Evolutionary conservation across 352 stramenopile species (phyloP).

Genomic region (Globisporangium iwayamae): DNA sequence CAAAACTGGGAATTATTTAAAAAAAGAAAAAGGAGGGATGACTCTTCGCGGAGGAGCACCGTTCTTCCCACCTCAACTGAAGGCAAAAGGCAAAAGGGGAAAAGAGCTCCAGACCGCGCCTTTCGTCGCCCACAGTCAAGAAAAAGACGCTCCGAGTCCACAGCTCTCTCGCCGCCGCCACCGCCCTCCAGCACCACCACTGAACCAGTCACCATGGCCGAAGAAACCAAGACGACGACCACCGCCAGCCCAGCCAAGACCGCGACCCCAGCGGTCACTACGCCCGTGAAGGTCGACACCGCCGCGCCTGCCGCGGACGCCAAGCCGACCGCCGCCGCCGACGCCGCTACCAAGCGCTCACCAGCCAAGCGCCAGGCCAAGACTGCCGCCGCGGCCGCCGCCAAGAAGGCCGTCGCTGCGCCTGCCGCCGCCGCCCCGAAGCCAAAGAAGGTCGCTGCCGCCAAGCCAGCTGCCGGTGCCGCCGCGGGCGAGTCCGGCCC

Average conservation of each 20-base stretch:
- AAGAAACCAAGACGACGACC: constrained; percentile 18
- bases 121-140: constrained; percentile 18
- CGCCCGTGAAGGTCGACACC: constrained; percentile 20
- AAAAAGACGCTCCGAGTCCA: constrained; percentile 21
- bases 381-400: constrained; percentile 32
- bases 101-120: not conserved
- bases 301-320: constrained; percentile 13
- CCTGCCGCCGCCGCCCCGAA: constrained; percentile 20
- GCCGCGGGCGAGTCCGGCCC: constrained; percentile 35
- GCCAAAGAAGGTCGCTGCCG: constrained; percentile 27
- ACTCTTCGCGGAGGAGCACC: not conserved
- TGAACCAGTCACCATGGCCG: constrained; percentile 12
- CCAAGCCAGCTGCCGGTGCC: constrained; percentile 22
- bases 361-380: constrained; percentile 58
- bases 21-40: constrained; percentile 10
- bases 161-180: constrained; percentile 2
- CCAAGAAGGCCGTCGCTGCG: constrained; percentile 43
- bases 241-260: constrained; percentile 29
- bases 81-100: not conserved
- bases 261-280: constrained; percentile 32
- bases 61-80: not conserved
- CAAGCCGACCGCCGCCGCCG: constrained; percentile 19
- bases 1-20: constrained; percentile 1
- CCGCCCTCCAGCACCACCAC: not conserved
- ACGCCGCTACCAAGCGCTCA: constrained; percentile 40